Evolutionary conservation across 2,329 filamentous ascomycete species (phyloP).

Genomic region (Pezicula radicicola): DNA sequence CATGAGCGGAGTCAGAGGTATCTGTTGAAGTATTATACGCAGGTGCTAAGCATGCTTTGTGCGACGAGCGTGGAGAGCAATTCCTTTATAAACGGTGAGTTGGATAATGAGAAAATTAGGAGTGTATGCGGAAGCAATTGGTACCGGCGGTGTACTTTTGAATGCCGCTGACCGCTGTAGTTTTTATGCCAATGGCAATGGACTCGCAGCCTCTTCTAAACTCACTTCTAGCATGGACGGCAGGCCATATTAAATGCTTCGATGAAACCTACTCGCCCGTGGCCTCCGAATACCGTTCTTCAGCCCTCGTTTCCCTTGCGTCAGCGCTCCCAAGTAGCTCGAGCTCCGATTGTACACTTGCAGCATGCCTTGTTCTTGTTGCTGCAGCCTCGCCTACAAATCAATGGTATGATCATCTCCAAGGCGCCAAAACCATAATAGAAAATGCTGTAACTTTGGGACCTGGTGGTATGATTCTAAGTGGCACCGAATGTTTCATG

Average conservation of each 20-base stretch:
- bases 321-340: neutral
- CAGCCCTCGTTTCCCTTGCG: neutral
- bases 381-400: neutral
- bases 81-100: conserved; percentile 1
- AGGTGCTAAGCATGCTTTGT: conserved; percentile 1
- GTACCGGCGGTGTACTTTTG: too few relatives aligned
- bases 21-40: conserved; percentile 1
- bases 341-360: neutral
- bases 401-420: conserved; percentile 4
- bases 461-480: neutral
- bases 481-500: conserved; percentile 3
- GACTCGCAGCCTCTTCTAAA: conserved; percentile 1
- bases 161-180: neutral
- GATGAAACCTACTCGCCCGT: neutral
- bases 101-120: neutral
- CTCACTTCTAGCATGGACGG: neutral
- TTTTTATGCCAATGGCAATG: conserved; percentile 1
- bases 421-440: conserved; percentile 4
- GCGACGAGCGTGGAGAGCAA: conserved; percentile 1
- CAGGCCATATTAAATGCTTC: conserved; percentile 1
- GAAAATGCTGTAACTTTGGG: neutral
- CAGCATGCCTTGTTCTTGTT: neutral
- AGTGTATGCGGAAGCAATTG: too few relatives aligned
- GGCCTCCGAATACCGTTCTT: neutral
- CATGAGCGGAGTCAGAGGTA: conserved; percentile 1